Base-by-base conservation (phyloP, 78 protist genomes). In the Dictyostelium brefeldianum region DNA sequence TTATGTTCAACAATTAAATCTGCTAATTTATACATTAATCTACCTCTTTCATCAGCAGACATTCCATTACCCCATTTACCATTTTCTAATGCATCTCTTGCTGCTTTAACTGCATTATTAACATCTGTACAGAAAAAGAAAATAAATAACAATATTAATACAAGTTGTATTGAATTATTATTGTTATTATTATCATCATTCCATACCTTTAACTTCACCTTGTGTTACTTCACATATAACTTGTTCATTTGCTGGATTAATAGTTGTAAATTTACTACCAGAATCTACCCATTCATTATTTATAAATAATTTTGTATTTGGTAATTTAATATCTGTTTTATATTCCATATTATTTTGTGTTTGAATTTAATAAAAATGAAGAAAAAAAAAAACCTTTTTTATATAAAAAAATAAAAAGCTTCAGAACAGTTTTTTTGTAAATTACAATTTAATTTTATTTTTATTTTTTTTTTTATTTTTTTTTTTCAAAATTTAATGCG, bases 101-200 rank as follows among this genome's bases (percentile, higher is more conserved):
- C 96, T 50, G 92, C 84, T 17, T 57, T 27, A 29, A 96, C 97
- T 20, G 97, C 97, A 3, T 59, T 17, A 80, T 96, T 92, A n/a
- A 96, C 90, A 75, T 96, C 97, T 29, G 31, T 36, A n/a, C n/a
- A n/a, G n/a, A n/a, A n/a, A n/a, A n/a, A n/a, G n/a, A n/a, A n/a
- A n/a, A n/a, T n/a, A n/a, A n/a, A n/a, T n/a, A n/a, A n/a, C n/a
- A n/a, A n/a, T n/a, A n/a, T n/a, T n/a, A n/a, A n/a, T n/a, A n/a
- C n/a, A n/a, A n/a, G n/a, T n/a, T n/a, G n/a, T n/a, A n/a, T n/a
- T n/a, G n/a, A n/a, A n/a, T n/a, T n/a, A n/a, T n/a, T n/a, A n/a
- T n/a, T n/a, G n/a, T n/a, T n/a, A n/a, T n/a, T n/a, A n/a, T n/a
- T n/a, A n/a, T n/a, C n/a, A n/a, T n/a, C n/a, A n/a, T n/a, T n/a